A percentile compares a stretch with the other conserved stretches of the same genome.
phyloP scores from a whole-genome alignment of 495 filamentous ascomycete species.

The Stereocaulon alpinum region DNA sequence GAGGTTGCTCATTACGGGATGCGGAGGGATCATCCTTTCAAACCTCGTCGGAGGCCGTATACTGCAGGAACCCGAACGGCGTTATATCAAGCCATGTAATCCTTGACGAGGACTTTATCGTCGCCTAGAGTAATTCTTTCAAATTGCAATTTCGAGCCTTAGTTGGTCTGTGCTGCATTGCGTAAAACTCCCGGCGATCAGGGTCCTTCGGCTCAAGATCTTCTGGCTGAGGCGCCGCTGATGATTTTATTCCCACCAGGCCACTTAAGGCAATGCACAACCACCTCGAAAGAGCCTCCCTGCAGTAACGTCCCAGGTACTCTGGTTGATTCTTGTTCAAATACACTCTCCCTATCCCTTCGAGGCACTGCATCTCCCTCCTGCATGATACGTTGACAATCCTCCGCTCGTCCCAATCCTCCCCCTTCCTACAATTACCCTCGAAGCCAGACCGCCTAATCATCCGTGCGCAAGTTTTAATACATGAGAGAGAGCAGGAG shows the following conservation, averaged over 20 bases:
- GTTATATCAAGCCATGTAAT: too few relatives aligned
- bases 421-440: background rate
- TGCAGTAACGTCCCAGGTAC: constrained; percentile 1
- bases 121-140: too few relatives aligned
- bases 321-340: background rate
- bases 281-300: background rate
- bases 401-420: background rate
- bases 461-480: background rate
- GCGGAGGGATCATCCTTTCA: too few relatives aligned
- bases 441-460: background rate
- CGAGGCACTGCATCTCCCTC: background rate
- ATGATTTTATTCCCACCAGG: constrained; percentile 1
- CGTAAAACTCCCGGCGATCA: background rate
- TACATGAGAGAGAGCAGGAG: constrained; percentile 6
- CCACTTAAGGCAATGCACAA: constrained; percentile 1
- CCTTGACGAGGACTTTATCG: too few relatives aligned
- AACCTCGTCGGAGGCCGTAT: too few relatives aligned
- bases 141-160: too few relatives aligned
- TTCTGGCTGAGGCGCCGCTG: constrained; percentile 1
- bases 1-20: too few relatives aligned
- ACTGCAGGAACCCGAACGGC: too few relatives aligned
- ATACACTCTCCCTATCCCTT: background rate
- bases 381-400: background rate
- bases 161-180: background rate
- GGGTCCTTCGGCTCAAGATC: background rate